Evolutionary conservation across 2,329 filamentous ascomycete genomes (phyloP).

Genomic region (Rhynchosporium secalis): DNA sequence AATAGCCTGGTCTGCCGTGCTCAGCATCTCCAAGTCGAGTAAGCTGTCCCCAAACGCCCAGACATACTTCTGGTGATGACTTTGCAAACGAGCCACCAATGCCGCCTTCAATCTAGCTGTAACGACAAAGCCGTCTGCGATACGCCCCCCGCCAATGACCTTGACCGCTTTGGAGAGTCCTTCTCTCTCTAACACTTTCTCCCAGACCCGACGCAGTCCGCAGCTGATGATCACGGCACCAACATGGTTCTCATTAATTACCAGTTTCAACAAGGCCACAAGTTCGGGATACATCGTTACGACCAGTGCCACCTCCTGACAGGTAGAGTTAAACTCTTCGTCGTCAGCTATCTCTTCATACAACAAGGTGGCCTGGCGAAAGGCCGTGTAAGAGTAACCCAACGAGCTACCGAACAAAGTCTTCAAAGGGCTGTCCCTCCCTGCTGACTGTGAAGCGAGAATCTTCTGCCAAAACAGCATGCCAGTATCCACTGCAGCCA

Average conservation of each 20-base stretch:
- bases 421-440: conserved; percentile 41
- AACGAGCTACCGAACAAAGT: conserved; percentile 49
- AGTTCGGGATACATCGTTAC: conserved; percentile 52
- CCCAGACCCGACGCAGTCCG: conserved; percentile 55
- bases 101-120: conserved; percentile 51
- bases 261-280: conserved; percentile 43
- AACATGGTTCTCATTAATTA: conserved; percentile 42
- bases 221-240: conserved; percentile 55
- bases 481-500: conserved; percentile 52
- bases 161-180: conserved; percentile 46
- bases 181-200: conserved; percentile 50
- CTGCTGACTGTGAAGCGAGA: background rate
- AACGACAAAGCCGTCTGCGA: conserved; percentile 51
- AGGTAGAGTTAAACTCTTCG: conserved; percentile 47
- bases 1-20: conserved; percentile 52
- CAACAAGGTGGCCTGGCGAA: conserved; percentile 54
- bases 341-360: conserved; percentile 49
- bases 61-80: conserved; percentile 43
- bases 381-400: conserved; percentile 55
- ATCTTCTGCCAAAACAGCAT: conserved; percentile 49
- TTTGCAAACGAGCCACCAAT: conserved; percentile 47
- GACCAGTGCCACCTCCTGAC: conserved; percentile 45
- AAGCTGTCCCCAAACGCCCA: conserved; percentile 62
- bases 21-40: conserved; percentile 59
- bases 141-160: conserved; percentile 54